Percentiles rank a stretch among this genome's conserved stretches.
Conservation (phyloP, 2,329 filamentous ascomycete species). For the Pseudocercospora ulei region DNA sequence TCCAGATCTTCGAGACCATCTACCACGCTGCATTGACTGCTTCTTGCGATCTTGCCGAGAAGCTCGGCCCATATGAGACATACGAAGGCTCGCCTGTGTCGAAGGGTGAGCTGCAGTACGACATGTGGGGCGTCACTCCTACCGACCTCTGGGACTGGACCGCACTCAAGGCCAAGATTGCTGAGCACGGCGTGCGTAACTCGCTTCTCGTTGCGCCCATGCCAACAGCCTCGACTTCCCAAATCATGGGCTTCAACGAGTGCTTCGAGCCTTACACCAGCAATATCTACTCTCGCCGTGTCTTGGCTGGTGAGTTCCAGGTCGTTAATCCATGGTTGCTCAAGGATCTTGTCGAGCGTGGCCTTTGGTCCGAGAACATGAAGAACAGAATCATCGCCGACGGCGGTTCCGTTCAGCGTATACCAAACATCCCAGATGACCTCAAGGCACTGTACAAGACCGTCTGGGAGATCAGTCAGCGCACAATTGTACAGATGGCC, state of each 20-base stretch:
- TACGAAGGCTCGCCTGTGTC: slow-evolving; percentile 92
- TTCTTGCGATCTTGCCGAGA: slow-evolving; percentile 75
- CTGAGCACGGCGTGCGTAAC: slow-evolving; percentile 89
- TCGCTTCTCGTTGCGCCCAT: slow-evolving; percentile 90
- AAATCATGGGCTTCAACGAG: slow-evolving; percentile 98
- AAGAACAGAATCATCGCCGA: slow-evolving; percentile 99
- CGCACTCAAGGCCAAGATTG: slow-evolving; percentile 76
- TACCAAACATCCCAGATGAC: slow-evolving; percentile 90
- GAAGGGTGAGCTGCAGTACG: slow-evolving; percentile 90
- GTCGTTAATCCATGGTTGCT: slow-evolving; percentile 98
- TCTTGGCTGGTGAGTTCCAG: slow-evolving; percentile 96
- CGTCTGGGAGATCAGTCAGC: slow-evolving; percentile 97
- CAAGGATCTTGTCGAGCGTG: slow-evolving; percentile 95
- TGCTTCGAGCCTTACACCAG: slow-evolving; percentile 99
- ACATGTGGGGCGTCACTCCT: slow-evolving; percentile 95
- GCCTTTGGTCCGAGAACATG: slow-evolving; percentile 98
- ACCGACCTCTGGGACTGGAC: slow-evolving; percentile 96
- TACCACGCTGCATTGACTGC: slow-evolving; percentile 91
- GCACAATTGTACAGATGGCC: slow-evolving; percentile 91
- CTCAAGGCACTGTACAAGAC: slow-evolving; percentile 99
- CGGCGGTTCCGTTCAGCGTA: slow-evolving; percentile 89
- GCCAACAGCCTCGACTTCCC: slow-evolving; percentile 93
- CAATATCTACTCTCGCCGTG: slow-evolving; percentile 98
- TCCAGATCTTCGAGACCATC: slow-evolving; percentile 98
- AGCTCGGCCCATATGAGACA: slow-evolving; percentile 73